A percentile compares a stretch with the other conserved stretches of the same genome.
These are phyloP conservation scores for Pulveroboletus ravenelii DNA, from an alignment of 768 basidiomycete genomes.

Conservation along the genomic window DNA sequence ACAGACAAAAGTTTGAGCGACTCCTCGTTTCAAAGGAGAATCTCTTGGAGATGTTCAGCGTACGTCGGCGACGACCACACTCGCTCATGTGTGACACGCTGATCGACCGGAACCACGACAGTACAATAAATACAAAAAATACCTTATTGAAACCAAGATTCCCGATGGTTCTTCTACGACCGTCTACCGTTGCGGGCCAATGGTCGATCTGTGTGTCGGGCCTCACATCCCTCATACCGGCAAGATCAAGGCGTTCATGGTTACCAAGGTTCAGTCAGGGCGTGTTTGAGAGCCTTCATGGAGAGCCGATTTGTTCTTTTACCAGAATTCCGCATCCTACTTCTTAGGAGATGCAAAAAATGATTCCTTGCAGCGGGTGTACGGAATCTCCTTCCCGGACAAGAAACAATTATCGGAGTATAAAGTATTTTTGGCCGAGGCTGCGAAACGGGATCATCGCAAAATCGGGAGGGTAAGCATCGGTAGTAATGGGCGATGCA, in stretches of 20 bases:
- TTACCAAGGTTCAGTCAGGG: conserved; percentile 69
- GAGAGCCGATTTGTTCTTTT: neutral
- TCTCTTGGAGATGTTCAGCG: conserved; percentile 94
- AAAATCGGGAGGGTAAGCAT: conserved; percentile 78
- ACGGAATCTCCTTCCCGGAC: conserved; percentile 98
- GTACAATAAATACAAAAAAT: conserved; percentile 99
- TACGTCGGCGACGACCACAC: conserved; percentile 37
- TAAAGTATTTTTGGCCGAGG: conserved; percentile 93
- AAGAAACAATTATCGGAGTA: conserved; percentile 92
- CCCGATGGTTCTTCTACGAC: conserved; percentile 96
- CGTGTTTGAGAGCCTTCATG: neutral
- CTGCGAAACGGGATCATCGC: conserved; percentile 95
- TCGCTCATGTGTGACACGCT: neutral
- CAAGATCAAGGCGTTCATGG: conserved; percentile 94
- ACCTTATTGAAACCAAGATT: conserved; percentile 92
- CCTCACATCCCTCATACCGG: conserved; percentile 98
- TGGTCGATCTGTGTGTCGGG: conserved; percentile 95
- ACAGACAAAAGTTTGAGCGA: conserved; percentile 96
- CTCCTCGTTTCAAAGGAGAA: conserved; percentile 90
- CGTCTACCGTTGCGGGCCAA: conserved; percentile 97
- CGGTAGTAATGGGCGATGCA: neutral
- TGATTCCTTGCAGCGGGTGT: conserved; percentile 92
- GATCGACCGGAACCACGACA: conserved; percentile 30
- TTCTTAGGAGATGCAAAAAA: conserved; percentile 93
- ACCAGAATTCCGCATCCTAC: conserved; percentile 92